Evolutionary conservation across 345 rosid genomes (phyloP).

Genomic region (Diplotaxis tenuifolia): DNA sequence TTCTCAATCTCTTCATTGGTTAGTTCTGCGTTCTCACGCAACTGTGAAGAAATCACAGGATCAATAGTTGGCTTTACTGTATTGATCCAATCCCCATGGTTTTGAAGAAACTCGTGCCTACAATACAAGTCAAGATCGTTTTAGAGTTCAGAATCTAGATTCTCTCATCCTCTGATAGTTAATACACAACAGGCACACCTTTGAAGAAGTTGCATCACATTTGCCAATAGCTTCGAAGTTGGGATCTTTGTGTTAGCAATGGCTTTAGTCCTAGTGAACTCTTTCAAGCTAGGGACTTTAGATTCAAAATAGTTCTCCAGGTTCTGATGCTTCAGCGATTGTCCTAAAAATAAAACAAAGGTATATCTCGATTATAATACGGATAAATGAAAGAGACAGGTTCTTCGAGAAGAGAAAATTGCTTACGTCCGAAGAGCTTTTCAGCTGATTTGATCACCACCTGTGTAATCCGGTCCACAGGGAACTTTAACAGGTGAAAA

Average conservation of each 20-base stretch:
- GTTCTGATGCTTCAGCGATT: constrained; percentile 76
- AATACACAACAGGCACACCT: constrained; percentile 49
- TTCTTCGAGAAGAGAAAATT: constrained; percentile 11
- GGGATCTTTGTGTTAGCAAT: constrained; percentile 51
- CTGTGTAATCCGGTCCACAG: constrained; percentile 60
- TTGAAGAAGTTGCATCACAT: constrained; percentile 64
- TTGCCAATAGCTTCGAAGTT: constrained; percentile 55
- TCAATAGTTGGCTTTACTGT: constrained; percentile 68
- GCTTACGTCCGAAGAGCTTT: constrained; percentile 92
- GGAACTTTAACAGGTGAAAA: constrained; percentile 72
- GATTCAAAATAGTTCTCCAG: constrained; percentile 54
- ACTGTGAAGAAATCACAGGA: constrained; percentile 48
- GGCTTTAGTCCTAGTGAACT: constrained; percentile 47
- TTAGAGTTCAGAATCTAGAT: constrained; percentile 14
- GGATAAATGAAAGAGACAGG: constrained; percentile 12
- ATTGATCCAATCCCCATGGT: constrained; percentile 75
- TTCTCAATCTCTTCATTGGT: constrained; percentile 56
- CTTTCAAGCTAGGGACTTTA: constrained; percentile 85
- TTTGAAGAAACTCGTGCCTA: constrained; percentile 73
- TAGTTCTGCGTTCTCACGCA: constrained; percentile 45
- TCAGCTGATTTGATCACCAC: constrained; percentile 77
- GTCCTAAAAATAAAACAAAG: constrained; percentile 48
- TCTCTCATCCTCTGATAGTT: constrained; percentile 8
- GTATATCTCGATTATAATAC: neutral
- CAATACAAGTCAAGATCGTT: constrained; percentile 23